phyloP scores from a whole-genome alignment of 345 rosid species.

The Nephelium lappaceum region DNA sequence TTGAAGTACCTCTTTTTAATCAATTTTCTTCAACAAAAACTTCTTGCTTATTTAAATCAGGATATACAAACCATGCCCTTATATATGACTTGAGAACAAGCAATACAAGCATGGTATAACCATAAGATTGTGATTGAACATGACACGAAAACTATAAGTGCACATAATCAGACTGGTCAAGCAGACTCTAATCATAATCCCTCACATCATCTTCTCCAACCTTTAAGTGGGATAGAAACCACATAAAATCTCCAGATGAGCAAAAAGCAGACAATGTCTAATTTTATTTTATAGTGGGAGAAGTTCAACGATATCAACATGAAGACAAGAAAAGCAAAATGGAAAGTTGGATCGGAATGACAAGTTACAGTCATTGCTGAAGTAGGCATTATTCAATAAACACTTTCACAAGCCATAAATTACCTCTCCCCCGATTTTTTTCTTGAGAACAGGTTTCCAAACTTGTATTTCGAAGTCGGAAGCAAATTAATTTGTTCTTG shows the following conservation, averaged over 20 bases:
- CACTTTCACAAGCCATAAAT: constrained; percentile 12
- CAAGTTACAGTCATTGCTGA: not conserved
- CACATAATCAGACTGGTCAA: no score
- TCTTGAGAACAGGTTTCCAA: constrained; percentile 52
- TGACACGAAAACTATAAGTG: no score
- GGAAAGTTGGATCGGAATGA: not conserved
- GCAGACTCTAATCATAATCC: not conserved
- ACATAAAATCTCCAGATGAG: constrained; percentile 4
- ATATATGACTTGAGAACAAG: no score
- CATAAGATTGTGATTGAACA: no score
- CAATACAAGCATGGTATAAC: no score
- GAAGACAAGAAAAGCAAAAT: constrained; percentile 3
- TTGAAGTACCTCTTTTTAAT: no score
- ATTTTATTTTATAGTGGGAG: not conserved
- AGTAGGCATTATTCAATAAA: not conserved
- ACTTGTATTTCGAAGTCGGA: constrained; percentile 68
- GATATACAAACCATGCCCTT: no score
- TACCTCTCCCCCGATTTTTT: constrained; percentile 65
- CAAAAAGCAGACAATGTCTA: not conserved
- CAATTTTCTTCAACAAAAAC: no score
- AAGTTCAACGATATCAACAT: not conserved
- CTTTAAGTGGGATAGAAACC: not conserved
- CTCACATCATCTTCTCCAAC: not conserved
- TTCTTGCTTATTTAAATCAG: no score
- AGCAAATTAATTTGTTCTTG: constrained; percentile 58